A percentile compares a stretch with the other conserved stretches of the same genome.
Evolutionary conservation across 179 eudicot genomes (phyloP).

Genomic region (Silene noctiflora): DNA sequence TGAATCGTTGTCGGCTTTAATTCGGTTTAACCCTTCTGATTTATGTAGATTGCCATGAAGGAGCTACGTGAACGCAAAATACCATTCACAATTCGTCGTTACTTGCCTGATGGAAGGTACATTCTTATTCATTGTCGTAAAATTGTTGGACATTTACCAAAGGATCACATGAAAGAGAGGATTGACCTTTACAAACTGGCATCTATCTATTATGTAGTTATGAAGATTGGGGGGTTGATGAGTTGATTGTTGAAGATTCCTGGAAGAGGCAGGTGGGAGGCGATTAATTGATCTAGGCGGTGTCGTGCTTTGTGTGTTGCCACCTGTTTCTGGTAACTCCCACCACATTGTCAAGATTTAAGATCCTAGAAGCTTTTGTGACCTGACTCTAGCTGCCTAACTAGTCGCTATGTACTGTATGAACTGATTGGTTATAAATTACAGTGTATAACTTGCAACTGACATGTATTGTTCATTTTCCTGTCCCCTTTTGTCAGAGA

Average conservation of each 20-base stretch:
- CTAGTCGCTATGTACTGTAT: not conserved
- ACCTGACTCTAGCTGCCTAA: not conserved
- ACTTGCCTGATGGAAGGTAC: conserved; percentile 95
- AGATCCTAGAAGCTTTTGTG: not conserved
- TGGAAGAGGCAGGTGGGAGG: conserved; percentile 99
- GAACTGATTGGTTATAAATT: not conserved
- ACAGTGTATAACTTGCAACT: not conserved
- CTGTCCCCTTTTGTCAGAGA: not conserved
- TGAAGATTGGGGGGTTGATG: conserved; percentile 99
- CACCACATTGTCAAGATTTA: not conserved
- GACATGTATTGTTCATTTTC: not conserved
- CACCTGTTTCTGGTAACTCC: not conserved
- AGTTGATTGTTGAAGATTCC: conserved; percentile 90
- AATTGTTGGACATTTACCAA: not conserved
- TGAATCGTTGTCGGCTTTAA: not conserved
- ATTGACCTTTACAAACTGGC: not conserved
- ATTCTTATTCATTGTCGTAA: not conserved
- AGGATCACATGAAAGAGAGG: not conserved
- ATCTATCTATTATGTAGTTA: conserved; percentile 41
- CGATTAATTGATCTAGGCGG: conserved; percentile 35
- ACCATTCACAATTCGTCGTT: conserved; percentile 93
- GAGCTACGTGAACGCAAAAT: conserved; percentile 87
- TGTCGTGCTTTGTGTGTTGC: not conserved
- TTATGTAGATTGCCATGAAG: conserved; percentile 87
- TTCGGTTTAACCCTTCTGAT: not conserved